A percentile compares a stretch with the other conserved stretches of the same genome.
Evolutionary conservation across 2,329 filamentous ascomycete genomes (phyloP).

Genomic region (Beauveria sp.): DNA sequence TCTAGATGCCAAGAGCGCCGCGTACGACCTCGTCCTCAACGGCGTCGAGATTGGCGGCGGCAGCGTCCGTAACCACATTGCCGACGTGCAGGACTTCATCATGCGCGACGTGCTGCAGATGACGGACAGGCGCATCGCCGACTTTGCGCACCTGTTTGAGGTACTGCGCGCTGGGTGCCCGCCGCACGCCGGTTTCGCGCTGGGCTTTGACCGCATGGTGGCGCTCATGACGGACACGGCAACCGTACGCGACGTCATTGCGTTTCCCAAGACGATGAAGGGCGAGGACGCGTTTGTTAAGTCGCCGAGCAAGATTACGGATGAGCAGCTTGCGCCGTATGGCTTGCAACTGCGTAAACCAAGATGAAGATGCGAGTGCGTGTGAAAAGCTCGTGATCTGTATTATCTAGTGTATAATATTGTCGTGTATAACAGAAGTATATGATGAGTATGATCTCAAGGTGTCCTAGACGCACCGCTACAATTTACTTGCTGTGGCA

Average conservation of each 20-base stretch:
- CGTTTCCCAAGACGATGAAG: conserved; percentile 89
- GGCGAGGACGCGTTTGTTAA: conserved; percentile 80
- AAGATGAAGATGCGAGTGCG: neutral
- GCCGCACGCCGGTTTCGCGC: conserved; percentile 85
- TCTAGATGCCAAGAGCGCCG: conserved; percentile 66
- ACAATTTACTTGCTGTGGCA: neutral
- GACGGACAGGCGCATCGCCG: conserved; percentile 59
- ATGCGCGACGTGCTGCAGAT: conserved; percentile 79
- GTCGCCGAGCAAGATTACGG: conserved; percentile 62
- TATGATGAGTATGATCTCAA: neutral
- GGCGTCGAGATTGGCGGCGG: conserved; percentile 91
- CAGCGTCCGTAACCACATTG: conserved; percentile 83
- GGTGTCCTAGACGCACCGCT: neutral
- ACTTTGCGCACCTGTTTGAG: conserved; percentile 79
- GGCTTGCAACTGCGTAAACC: conserved; percentile 28
- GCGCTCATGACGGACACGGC: conserved; percentile 69
- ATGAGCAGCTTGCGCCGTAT: conserved; percentile 44
- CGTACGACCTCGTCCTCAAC: conserved; percentile 95
- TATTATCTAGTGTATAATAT: neutral
- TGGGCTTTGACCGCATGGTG: conserved; percentile 84
- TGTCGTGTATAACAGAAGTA: neutral
- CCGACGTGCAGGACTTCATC: conserved; percentile 74
- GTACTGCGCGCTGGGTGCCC: conserved; percentile 82
- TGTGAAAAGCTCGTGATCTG: neutral
- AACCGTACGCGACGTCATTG: conserved; percentile 87